Base-by-base conservation (phyloP, 1,284 basidiomycete species). In the Cryptococcus hybrid region DNA sequence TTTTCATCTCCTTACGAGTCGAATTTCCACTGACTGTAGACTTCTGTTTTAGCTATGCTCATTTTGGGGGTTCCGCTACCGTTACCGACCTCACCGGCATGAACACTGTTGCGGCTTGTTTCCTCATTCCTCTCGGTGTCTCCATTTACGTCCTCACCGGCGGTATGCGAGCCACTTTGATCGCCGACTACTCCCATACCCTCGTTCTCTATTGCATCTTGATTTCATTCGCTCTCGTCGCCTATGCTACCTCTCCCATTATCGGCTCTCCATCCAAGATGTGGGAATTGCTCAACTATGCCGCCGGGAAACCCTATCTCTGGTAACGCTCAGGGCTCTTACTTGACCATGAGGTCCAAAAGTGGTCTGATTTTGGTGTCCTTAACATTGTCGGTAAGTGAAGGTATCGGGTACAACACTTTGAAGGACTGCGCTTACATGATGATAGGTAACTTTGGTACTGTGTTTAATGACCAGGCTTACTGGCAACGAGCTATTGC, bases 401-500 rank as follows among this genome's bases (percentile, higher is more conserved):
- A 15, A 47, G 12, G 13, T 34, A n/a, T 24, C 30, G 13, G 39
- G 42, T 38, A 13, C 7, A 7, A 37, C 9, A 48, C 9, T 13
- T 39, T n/a, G 42, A 37, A 54, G 87, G 88, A 3, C 90, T 90
- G 77, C 24, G 24, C 24, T 24, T 24, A 24, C 24, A 24, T 24
- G 24, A 24, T 24, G 24, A n/a, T 24, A 56, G 87, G 88, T 3
- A 90, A 90, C 78, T 91, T 91, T 64, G 86, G 85, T 0, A 89
- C 87, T 2, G 89, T 73, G 5, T 73, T 70, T 61, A 83, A 85
- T 67, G 71, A 74, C 54, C 75, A 77, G 59, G 74, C 78, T 3
- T 81, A 80, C 66, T 79, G 74, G 86, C 91, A 94, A 74, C 84
- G 91, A 38, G 91, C 90, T 2, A 92, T 95, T 67, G 92, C 92